Percentiles rank a stretch among this genome's conserved stretches.
Conservation (phyloP, 2,329 filamentous ascomycete species). For the Dryadomyces quercivorus region DNA sequence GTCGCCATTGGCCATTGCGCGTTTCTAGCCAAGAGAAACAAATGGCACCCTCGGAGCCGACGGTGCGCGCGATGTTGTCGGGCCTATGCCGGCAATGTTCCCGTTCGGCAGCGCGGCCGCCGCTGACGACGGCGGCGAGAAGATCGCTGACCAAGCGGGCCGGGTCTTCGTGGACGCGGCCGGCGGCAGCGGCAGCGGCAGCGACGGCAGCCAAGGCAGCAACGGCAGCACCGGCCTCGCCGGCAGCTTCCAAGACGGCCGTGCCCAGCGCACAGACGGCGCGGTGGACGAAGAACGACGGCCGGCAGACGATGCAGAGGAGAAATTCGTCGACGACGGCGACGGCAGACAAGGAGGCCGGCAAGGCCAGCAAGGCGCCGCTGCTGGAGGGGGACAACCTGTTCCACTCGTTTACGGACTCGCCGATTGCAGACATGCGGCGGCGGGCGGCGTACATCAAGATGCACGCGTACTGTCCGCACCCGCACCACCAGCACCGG, state of each 20-base stretch:
- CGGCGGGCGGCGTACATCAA: slow-evolving; percentile 81
- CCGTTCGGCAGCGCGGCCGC: neutral
- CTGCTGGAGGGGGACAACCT: slow-evolving; percentile 63
- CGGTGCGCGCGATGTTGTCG: slow-evolving; percentile 14
- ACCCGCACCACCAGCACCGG: slow-evolving; percentile 73
- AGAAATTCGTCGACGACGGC: neutral
- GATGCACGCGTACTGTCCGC: slow-evolving; percentile 86
- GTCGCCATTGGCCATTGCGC: neutral
- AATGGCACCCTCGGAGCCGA: slow-evolving; percentile 7
- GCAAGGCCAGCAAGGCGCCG: neutral
- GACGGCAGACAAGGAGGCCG: neutral
- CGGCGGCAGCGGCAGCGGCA: neutral
- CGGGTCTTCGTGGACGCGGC: neutral
- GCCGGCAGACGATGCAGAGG: neutral
- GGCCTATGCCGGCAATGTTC: slow-evolving; percentile 15
- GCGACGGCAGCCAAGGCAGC: neutral
- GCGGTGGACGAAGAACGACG: neutral
- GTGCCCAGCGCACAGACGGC: neutral
- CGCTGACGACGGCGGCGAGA: neutral
- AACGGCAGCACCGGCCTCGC: too few relatives aligned
- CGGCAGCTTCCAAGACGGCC: neutral
- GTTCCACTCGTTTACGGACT: slow-evolving; percentile 84
- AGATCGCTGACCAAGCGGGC: neutral
- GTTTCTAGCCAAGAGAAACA: neutral
- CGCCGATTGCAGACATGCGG: slow-evolving; percentile 79